Evolutionary conservation across 177 flowering plant species (phyloP).

Genomic region (Vitis hybrid): DNA sequence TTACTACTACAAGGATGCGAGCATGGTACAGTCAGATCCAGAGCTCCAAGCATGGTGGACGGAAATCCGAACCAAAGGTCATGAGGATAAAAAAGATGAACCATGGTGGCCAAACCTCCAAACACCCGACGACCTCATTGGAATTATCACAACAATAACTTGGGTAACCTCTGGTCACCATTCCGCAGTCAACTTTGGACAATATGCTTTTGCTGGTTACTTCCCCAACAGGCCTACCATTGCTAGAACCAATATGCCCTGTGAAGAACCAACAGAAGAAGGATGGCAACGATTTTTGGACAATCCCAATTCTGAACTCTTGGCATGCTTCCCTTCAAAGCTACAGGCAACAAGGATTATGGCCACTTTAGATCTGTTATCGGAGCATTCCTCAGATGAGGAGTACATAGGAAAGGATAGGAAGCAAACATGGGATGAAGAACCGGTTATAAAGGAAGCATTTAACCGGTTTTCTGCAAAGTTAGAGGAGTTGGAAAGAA

Average conservation of each 20-base stretch:
- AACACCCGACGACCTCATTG: slow-evolving; percentile 24
- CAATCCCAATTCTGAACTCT: slow-evolving; percentile 42
- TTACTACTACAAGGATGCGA: slow-evolving; percentile 16
- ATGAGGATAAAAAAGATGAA: slow-evolving; percentile 37
- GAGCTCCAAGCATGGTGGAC: slow-evolving; percentile 33
- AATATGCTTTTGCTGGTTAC: slow-evolving; percentile 40
- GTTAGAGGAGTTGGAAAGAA: slow-evolving; percentile 45
- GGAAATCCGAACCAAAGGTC: slow-evolving; percentile 28
- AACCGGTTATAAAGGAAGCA: slow-evolving; percentile 33
- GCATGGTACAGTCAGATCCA: slow-evolving; percentile 8
- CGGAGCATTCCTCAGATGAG: slow-evolving; percentile 65
- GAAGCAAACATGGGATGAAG: slow-evolving; percentile 43
- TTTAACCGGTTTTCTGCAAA: slow-evolving; percentile 42
- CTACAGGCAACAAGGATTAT: slow-evolving; percentile 56
- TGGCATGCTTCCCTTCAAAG: slow-evolving; percentile 56
- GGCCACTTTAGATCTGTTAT: slow-evolving; percentile 49
- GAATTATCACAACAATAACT: slow-evolving; percentile 26
- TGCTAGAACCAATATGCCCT: slow-evolving; percentile 30
- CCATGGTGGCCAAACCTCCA: slow-evolving; percentile 40
- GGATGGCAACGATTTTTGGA: slow-evolving; percentile 28
- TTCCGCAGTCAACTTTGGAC: slow-evolving; percentile 48
- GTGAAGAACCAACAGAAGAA: slow-evolving; percentile 28
- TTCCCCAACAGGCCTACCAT: slow-evolving; percentile 42
- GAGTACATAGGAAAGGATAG: slow-evolving; percentile 51
- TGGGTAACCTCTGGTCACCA: slow-evolving; percentile 47